Evolutionary conservation across 1,139 yeast species (phyloP).

Genomic region (Blastobotrys petasosporus): DNA sequence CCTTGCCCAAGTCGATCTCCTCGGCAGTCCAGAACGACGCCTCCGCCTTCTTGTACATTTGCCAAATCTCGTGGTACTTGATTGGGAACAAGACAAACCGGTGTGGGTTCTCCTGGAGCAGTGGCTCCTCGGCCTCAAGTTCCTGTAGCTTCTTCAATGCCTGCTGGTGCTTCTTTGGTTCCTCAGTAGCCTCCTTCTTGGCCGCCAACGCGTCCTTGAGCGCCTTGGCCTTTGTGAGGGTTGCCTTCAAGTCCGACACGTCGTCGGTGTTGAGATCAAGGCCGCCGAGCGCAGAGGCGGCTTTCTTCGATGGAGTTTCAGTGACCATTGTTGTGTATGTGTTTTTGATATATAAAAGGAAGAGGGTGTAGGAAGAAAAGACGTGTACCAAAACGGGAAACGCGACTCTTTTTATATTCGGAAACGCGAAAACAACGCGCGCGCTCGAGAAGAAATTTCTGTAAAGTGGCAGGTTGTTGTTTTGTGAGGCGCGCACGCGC

Average conservation of each 20-base stretch:
- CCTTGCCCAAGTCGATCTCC: conserved; percentile 94
- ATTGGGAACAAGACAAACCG: conserved; percentile 96
- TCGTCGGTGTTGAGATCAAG: conserved; percentile 27
- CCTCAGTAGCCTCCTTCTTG: conserved; percentile 14
- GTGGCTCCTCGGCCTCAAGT: conserved; percentile 81
- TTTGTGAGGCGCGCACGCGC: conserved; percentile 1
- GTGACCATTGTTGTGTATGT: conserved; percentile 21
- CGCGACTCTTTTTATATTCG: conserved; percentile 10
- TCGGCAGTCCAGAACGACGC: conserved; percentile 99
- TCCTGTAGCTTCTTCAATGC: conserved; percentile 49
- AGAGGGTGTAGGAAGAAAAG: conserved; percentile 11
- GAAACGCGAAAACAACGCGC: too few relatives aligned
- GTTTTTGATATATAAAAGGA: not conserved
- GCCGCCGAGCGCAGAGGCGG: conserved; percentile 33
- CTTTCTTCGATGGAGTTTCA: conserved; percentile 37
- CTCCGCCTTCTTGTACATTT: conserved; percentile 97
- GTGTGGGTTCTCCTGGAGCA: conserved; percentile 76
- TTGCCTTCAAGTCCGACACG: conserved; percentile 23
- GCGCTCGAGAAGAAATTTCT: not conserved
- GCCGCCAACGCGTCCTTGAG: conserved; percentile 12
- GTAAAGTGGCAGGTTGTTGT: not conserved
- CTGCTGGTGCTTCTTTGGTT: conserved; percentile 16
- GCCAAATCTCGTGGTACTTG: conserved; percentile 97
- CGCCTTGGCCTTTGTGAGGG: conserved; percentile 17
- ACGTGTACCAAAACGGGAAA: conserved; percentile 2